Conservation (phyloP, 257 asterid genomes). For the Plectranthus barbatus region DNA sequence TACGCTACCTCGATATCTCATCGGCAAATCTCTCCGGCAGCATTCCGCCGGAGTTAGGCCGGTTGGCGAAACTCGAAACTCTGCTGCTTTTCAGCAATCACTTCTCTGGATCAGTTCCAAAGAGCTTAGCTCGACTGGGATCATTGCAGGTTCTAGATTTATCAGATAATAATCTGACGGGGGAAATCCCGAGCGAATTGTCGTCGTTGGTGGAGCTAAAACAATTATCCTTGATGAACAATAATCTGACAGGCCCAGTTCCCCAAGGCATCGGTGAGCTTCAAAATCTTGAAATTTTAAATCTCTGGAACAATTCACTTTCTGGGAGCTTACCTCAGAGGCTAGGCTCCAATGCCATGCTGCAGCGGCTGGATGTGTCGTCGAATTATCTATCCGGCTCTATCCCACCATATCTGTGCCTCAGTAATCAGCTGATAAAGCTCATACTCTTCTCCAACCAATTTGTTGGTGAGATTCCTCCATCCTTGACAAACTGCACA, state of each 20-base stretch:
- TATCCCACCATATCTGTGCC: constrained; percentile 67
- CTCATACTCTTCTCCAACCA: constrained; percentile 67
- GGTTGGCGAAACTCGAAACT: constrained; percentile 34
- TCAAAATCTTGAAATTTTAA: constrained; percentile 43
- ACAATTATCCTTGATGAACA: constrained; percentile 46
- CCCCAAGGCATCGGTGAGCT: constrained; percentile 67
- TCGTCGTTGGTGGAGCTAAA: constrained; percentile 35
- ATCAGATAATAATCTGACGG: constrained; percentile 58
- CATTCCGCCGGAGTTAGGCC: constrained; percentile 45
- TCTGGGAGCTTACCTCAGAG: constrained; percentile 60
- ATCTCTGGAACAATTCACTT: constrained; percentile 74
- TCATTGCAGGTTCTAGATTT: constrained; percentile 48
- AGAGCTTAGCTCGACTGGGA: constrained; percentile 29
- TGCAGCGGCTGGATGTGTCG: constrained; percentile 65
- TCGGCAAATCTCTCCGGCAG: constrained; percentile 53
- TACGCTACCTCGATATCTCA: constrained; percentile 64
- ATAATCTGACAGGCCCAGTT: constrained; percentile 58
- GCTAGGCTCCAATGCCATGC: constrained; percentile 60
- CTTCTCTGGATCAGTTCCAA: constrained; percentile 51
- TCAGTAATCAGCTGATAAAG: constrained; percentile 35
- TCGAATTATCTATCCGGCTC: constrained; percentile 60
- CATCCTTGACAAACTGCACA: constrained; percentile 55
- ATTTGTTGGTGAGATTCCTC: constrained; percentile 54
- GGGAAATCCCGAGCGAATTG: constrained; percentile 46
- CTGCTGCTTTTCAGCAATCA: constrained; percentile 50